Evolutionary conservation across 768 basidiomycete species (phyloP), one percentile per base, ranked within the genome.

Genomic region (Brasilioporus rufonigricans): DNA sequence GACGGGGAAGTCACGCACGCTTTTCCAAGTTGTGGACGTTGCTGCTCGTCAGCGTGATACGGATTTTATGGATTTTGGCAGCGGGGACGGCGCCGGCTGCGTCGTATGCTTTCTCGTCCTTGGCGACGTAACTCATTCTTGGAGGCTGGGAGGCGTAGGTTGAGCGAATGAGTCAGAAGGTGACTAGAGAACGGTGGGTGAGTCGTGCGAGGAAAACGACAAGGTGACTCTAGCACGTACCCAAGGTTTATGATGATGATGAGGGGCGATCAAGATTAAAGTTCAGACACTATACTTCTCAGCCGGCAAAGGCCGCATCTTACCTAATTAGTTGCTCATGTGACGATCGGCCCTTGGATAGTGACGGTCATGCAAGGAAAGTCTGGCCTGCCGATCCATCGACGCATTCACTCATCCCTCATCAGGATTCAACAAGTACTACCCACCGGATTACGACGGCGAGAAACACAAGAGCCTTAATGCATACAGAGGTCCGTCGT

Each of bases 11-110:
- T 0, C 12, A 74, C 80, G 57, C 61, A 98, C 96, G 98, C 79
- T 98, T 99, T 80, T 99, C 97, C 68, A 99, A 79, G 83, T 94
- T 96, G 81, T 83, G 87, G 77, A 98, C 92, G 74, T 98, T 98
- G 79, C 91, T 89, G 78, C 91, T 93, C 62, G 97, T 98, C 74
- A 99, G 81, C 61, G 97, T 98, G 80, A 99, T 99, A 61, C 97
- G 81, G 75, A 98, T 98, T 84, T 98, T 98, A 86, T 98, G 96
- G 73, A 93, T 85, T 77, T 98, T 95, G 71, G 91, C 89, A 61
- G 84, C 78, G 68, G 90, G 87, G 58, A 93, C 84, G 61, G 89
- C 88, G 67, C 92, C 92, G 45, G 90, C 87, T 57, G 92, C 93
- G 64, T 98, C 97, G 81, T 93, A 94, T 74, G 97, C 94, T 76